phyloP scores from a whole-genome alignment of 148 eudicot species.

The Diospyros kaki region DNA sequence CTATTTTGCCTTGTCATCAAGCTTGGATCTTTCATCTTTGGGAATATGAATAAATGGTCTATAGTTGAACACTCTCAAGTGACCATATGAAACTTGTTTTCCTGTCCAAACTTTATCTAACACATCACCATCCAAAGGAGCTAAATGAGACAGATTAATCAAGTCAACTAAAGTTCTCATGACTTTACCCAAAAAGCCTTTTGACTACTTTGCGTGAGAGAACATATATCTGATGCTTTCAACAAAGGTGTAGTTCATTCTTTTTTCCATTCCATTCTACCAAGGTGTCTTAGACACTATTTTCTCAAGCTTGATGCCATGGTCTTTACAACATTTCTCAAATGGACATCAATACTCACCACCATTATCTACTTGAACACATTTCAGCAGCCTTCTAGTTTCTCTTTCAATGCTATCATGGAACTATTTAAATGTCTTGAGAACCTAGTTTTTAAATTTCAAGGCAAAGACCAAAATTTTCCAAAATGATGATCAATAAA shows the following conservation, averaged over 20 bases:
- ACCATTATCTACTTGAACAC: background rate
- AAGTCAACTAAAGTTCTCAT: background rate
- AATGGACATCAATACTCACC: background rate
- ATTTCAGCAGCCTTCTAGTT: background rate
- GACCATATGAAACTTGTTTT: background rate
- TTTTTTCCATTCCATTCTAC: background rate
- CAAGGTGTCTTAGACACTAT: background rate
- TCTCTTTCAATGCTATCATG: background rate
- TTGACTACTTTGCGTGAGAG: background rate
- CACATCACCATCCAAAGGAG: background rate
- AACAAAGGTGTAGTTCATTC: background rate
- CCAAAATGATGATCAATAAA: conserved; percentile 15
- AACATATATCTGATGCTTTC: background rate
- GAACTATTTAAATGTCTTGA: too few species aligned
- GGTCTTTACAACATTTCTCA: background rate
- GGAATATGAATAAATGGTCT: background rate
- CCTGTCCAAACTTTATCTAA: background rate
- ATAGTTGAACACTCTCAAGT: background rate
- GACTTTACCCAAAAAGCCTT: background rate
- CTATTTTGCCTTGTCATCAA: background rate
- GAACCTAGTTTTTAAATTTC: too few species aligned
- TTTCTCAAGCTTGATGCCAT: background rate
- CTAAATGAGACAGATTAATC: background rate
- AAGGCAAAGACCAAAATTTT: conserved; percentile 13
- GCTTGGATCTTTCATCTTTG: background rate